Evolutionary conservation across 371 early-diverging fungal genomes (phyloP).

Genomic region (Rhizomucor miehei): DNA sequence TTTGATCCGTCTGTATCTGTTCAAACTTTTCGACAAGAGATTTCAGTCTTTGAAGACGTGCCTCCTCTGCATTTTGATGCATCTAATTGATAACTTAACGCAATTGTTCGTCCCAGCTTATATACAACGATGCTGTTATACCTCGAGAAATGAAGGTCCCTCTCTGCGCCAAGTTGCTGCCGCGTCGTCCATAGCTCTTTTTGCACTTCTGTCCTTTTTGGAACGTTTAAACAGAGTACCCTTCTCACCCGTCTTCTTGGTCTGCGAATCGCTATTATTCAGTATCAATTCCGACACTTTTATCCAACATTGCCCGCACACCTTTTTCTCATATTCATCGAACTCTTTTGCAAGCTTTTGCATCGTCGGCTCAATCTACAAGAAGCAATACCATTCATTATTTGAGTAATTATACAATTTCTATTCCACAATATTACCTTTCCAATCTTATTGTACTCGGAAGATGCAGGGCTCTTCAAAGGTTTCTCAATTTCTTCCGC

Average conservation of each 20-base stretch:
- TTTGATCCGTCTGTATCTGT: slow-evolving; percentile 21
- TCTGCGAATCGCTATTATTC: background rate
- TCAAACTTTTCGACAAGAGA: slow-evolving; percentile 19
- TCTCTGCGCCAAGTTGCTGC: slow-evolving; percentile 28
- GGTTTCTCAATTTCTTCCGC: slow-evolving; percentile 41
- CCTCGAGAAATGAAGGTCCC: slow-evolving; percentile 38
- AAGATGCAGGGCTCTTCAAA: slow-evolving; percentile 15
- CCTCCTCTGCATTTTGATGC: slow-evolving; percentile 18
- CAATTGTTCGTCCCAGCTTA: background rate
- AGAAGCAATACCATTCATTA: background rate
- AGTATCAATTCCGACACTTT: background rate
- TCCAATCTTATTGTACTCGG: slow-evolving; percentile 13
- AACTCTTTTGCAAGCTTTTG: slow-evolving; percentile 40
- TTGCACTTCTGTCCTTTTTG: slow-evolving; percentile 15
- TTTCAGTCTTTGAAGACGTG: slow-evolving; percentile 18
- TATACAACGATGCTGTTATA: slow-evolving; percentile 3
- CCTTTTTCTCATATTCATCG: slow-evolving; percentile 28
- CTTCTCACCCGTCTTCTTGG: slow-evolving; percentile 10
- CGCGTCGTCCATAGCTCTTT: slow-evolving; percentile 10
- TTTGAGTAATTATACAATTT: background rate
- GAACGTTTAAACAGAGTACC: slow-evolving; percentile 17
- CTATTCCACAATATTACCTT: slow-evolving; percentile 12
- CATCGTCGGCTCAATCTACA: slow-evolving; percentile 36
- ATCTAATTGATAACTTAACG: background rate
- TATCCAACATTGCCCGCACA: background rate